Evolutionary conservation across 495 filamentous ascomycete species (phyloP), one percentile per base, ranked within the genome.

Genomic region (Amniculicola lignicola): DNA sequence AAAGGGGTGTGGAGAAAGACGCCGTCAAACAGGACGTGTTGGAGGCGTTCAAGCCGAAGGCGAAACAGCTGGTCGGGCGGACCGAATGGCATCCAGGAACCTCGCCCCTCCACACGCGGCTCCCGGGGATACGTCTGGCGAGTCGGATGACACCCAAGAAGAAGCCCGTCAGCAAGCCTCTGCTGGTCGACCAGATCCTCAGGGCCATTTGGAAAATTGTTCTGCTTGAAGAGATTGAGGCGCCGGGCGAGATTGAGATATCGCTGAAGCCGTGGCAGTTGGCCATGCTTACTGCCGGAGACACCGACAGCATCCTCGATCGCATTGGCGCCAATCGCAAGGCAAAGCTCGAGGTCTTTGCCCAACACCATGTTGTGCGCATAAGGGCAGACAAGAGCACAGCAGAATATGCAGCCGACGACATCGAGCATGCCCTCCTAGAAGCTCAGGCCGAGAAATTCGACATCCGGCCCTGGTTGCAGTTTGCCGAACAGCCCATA

Each of bases 361-460:
- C 39, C 43, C 31, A 37, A 6, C 42, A 59, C 35, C 41, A 44
- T 44, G 23, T 64, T 29, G 28, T 64, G 1, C 51, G 61, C 14
- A 64, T 64, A 9, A 64, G 56, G 4, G 56, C 56, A n/a, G 57
- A 60, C 39, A 64, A 60, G 35, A 61, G 38, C 52, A 60, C 37
- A 14, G 61, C 61, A 10, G 61, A 64, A 41, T 64, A 64, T 45
- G 61, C 57, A n/a, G 61, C 57, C 16, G 50, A 57, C 21, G 61
- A 64, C 25, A 43, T 64, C 11, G 38, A 56, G 31, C 10, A 40
- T 3, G 0, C 28, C 12, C 49, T 64, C 9, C 25, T 37, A 29
- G 35, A 57, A 0, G 50, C 53, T 25, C 51, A 60, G 27, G 9
- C 14, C 3, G 3, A 41, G 16, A 36, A 9, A 16, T 45, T 60